Evolutionary conservation across 176 grass and related monocot genomes (phyloP).

Genomic region (Carex kokanica): DNA sequence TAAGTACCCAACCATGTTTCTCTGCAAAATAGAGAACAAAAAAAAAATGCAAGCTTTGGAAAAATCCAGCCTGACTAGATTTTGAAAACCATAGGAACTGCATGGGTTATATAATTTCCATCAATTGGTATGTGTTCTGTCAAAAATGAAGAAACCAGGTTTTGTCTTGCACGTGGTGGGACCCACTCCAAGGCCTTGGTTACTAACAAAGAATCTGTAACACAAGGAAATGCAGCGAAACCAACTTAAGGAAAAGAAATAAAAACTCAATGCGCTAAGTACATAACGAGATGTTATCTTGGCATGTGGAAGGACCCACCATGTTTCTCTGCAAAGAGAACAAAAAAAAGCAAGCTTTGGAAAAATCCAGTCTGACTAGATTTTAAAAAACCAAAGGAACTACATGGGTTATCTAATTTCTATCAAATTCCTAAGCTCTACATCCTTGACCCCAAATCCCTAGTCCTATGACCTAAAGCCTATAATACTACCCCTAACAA

Average conservation of each 20-base stretch:
- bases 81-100: too few relatives aligned
- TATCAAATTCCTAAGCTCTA: not conserved
- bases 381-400: not conserved
- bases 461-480: too few relatives aligned
- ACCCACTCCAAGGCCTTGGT: not conserved
- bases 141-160: not conserved
- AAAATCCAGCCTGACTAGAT: too few relatives aligned
- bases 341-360: not conserved
- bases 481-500: too few relatives aligned
- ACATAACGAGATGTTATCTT: not conserved
- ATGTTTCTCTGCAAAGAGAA: not conserved
- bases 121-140: too few relatives aligned
- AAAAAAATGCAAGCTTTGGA: too few relatives aligned
- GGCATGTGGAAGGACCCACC: not conserved
- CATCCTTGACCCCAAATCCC: too few relatives aligned
- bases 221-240: not conserved
- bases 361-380: not conserved
- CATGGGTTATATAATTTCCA: too few relatives aligned
- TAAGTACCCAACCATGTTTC: too few relatives aligned
- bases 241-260: not conserved
- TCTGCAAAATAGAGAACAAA: too few relatives aligned
- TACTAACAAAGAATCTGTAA: not conserved
- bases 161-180: not conserved
- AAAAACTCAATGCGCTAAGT: too few relatives aligned
- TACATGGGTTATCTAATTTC: not conserved